Conservation (phyloP, 768 basidiomycete genomes). For the Hemileccinum rubropunctum region DNA sequence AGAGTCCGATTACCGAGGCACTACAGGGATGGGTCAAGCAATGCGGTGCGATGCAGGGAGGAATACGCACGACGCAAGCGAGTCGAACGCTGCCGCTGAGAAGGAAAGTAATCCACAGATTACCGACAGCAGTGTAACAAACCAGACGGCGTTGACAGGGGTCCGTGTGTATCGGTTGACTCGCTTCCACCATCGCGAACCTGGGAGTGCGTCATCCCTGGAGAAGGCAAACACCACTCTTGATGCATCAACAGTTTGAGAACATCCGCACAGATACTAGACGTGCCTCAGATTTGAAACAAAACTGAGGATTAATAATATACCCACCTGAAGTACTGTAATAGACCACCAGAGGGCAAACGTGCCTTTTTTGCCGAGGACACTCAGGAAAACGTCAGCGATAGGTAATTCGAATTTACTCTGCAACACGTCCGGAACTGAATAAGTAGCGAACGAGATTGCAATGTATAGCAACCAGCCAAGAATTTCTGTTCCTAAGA, state of each 20-base stretch:
- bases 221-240: conserved; percentile 45
- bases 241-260: conserved; percentile 45
- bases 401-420: conserved; percentile 36
- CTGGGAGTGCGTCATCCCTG: conserved; percentile 37
- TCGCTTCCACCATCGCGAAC: conserved; percentile 26
- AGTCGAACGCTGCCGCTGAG: conserved; percentile 26
- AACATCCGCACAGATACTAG: conserved; percentile 6
- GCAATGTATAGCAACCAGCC: conserved; percentile 44
- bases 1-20: conserved; percentile 33
- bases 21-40: conserved; percentile 4
- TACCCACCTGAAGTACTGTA: conserved; percentile 38
- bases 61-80: conserved; percentile 33
- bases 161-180: conserved; percentile 32
- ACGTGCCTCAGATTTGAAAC: background rate
- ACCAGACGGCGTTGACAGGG: conserved; percentile 39
- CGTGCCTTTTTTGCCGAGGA: conserved; percentile 40
- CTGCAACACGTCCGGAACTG: conserved; percentile 33
- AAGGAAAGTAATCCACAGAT: conserved; percentile 29
- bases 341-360: conserved; percentile 45
- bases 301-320: background rate
- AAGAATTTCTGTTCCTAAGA: conserved; percentile 36
- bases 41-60: background rate
- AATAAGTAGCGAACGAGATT: conserved; percentile 42
- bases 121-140: conserved; percentile 31
- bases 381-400: conserved; percentile 40